Evolutionary conservation across 495 filamentous ascomycete genomes (phyloP).

Genomic region (Umbilicaria muhlenbergii): DNA sequence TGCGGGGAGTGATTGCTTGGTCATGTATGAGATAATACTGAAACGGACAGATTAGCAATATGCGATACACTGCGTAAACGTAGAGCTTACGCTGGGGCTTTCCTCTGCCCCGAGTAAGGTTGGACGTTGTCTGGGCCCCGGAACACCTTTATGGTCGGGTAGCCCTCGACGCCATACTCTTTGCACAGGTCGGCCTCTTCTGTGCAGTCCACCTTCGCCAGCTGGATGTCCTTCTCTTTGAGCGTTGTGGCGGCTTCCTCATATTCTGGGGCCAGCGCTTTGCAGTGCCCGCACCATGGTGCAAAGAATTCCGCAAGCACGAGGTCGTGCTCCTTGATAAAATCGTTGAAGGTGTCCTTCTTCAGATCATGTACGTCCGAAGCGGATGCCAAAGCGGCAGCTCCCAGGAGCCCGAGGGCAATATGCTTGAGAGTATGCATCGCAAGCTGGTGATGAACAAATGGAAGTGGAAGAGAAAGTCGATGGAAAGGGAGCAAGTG

Average conservation of each 20-base stretch:
- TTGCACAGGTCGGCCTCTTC: conserved; percentile 85
- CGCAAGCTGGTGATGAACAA: too few species aligned
- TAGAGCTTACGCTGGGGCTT: conserved; percentile 66
- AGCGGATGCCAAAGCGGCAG: conserved; percentile 46
- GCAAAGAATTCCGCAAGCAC: conserved; percentile 98
- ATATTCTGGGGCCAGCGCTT: conserved; percentile 80
- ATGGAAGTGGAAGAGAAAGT: too few species aligned
- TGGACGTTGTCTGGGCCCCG: conserved; percentile 70
- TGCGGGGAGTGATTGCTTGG: conserved; percentile 90
- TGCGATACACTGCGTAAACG: neutral
- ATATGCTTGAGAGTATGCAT: conserved; percentile 43
- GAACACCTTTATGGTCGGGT: conserved; percentile 98
- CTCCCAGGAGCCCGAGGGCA: conserved; percentile 43
- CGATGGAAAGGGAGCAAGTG: too few species aligned
- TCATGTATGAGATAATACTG: conserved; percentile 97
- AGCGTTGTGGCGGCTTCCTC: conserved; percentile 85
- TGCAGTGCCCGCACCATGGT: conserved; percentile 99
- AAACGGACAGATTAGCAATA: neutral
- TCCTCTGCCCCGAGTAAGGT: conserved; percentile 78
- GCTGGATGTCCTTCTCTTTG: conserved; percentile 85
- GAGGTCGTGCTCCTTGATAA: conserved; percentile 71
- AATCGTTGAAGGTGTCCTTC: conserved; percentile 70
- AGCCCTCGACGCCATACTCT: conserved; percentile 81
- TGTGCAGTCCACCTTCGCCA: conserved; percentile 96
- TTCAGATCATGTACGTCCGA: conserved; percentile 77